A percentile compares a stretch with the other conserved stretches of the same genome.
These are phyloP conservation scores for Fraxinus albicans DNA, from an alignment of 305 asterid species.

Conservation along the genomic window DNA sequence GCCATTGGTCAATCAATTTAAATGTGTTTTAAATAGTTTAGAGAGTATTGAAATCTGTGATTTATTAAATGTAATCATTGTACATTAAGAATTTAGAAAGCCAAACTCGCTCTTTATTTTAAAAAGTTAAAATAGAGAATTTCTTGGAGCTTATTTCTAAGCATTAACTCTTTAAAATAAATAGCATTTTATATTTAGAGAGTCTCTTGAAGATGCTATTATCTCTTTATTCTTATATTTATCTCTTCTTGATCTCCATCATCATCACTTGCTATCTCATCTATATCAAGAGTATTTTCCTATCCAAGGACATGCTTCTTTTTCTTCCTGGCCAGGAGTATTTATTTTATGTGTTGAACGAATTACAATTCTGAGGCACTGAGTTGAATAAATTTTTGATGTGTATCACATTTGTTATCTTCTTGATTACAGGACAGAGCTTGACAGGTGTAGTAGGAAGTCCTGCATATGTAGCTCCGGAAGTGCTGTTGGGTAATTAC, in stretches of 20 bases:
- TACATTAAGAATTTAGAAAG: neutral
- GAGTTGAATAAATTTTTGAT: neutral
- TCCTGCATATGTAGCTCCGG: constrained; percentile 93
- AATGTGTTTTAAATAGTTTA: too few relatives aligned
- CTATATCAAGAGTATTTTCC: neutral
- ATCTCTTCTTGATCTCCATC: neutral
- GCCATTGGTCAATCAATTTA: too few relatives aligned
- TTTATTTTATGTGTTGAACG: neutral
- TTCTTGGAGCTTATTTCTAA: neutral
- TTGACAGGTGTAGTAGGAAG: constrained; percentile 78
- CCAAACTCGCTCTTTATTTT: neutral
- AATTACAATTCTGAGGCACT: neutral
- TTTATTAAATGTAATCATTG: too few relatives aligned
- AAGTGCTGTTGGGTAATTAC: constrained; percentile 78
- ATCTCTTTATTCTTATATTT: neutral
- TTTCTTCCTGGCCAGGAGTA: neutral
- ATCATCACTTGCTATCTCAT: neutral
- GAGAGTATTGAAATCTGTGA: neutral
- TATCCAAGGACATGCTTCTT: neutral
- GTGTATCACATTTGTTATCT: constrained; percentile 13
- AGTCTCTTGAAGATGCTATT: neutral
- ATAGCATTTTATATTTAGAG: neutral
- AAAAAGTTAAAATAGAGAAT: too few relatives aligned
- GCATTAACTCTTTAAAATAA: neutral
- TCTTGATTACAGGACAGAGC: constrained; percentile 50